Base-by-base conservation (phyloP, 768 basidiomycete species). In the Suillus hirtellus region DNA sequence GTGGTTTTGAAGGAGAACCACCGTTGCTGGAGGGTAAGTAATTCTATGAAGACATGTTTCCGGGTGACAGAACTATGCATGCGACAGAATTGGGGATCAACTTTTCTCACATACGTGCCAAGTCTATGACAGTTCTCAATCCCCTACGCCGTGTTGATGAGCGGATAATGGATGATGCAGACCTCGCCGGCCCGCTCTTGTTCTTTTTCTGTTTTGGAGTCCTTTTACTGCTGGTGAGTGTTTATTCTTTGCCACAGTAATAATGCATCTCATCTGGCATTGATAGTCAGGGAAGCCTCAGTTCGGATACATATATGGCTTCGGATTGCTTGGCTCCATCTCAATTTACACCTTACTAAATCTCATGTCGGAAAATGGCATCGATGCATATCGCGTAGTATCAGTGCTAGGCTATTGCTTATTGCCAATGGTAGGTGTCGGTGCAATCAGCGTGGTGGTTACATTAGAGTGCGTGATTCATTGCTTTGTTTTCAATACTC, bases 141-240 rank as follows among this genome's bases (percentile, higher is more conserved):
- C 97, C 97, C 4, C 79, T 99, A 24, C 84, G 86, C 63, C 81
- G 81, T 58, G 86, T 96, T 38, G 90, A 97, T 65, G 92, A 90
- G 66, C 89, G 85, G 63, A 99, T 99, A 64, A 99, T 99, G 97
- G 97, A 99, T 76, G 97, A 99, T 70, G 96, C 96, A 24, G 97
- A 99, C 78, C 83, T 99, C 37, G 95, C 96, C 10, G 97, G 97
- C 0, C 97, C 97, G 10, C 85, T 98, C 53, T 86, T 98, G 6
- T 98, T 98, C 79, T 90, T 90, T 72, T 93, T 99, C 74, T 93
- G 93, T 69, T 99, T 99, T 74, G 97, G 90, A 14, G 89, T 92
- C 47, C 94, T 92, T 71, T 84, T 99, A 2, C 85, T 99, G 58
- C 85, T 99, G 65, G 97, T 98, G 63, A 71, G 95, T 86, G 31